These are phyloP conservation scores for Talaromyces trachyspermus DNA, from an alignment of 495 filamentous ascomycete species.

Conservation along the genomic window DNA sequence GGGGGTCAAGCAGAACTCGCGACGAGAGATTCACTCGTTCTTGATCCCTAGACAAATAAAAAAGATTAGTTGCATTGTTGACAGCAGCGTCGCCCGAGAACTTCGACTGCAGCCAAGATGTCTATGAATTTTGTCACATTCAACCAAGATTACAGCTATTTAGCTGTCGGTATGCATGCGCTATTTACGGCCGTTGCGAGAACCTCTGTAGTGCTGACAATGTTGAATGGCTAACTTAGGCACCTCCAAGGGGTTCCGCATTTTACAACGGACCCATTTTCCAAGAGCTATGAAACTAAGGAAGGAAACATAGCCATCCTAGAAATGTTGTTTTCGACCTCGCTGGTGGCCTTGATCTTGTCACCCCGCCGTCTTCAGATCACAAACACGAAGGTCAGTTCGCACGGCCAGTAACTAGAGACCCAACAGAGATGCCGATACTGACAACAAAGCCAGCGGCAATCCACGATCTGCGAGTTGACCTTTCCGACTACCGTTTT, in stretches of 20 bases:
- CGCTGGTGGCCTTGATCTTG: conserved; percentile 85
- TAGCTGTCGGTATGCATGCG: conserved; percentile 73
- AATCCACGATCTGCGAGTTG: conserved; percentile 96
- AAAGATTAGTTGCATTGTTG: too few species aligned
- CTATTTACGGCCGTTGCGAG: background rate
- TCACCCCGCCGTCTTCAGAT: conserved; percentile 88
- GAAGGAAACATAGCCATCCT: conserved; percentile 90
- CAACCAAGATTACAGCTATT: conserved; percentile 95
- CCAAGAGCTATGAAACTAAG: conserved; percentile 84
- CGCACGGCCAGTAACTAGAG: background rate
- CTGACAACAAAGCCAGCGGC: too few species aligned
- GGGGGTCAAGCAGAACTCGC: background rate
- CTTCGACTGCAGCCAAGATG: conserved; percentile 29
- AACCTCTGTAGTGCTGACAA: background rate
- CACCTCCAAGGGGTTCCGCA: conserved; percentile 85
- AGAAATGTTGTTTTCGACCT: conserved; percentile 99
- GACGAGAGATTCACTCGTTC: too few species aligned
- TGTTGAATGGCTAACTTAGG: conserved; percentile 42
- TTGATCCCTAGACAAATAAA: too few species aligned
- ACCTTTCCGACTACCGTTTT: conserved; percentile 93
- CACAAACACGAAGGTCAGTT: conserved; percentile 87
- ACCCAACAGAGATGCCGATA: too few species aligned
- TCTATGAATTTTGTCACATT: conserved; percentile 97
- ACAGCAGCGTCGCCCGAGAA: too few species aligned
- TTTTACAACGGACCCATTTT: conserved; percentile 92